These are phyloP conservation scores for Fusarium drepaniforme DNA, from an alignment of 2,329 filamentous ascomycete species.

Conservation along the genomic window DNA sequence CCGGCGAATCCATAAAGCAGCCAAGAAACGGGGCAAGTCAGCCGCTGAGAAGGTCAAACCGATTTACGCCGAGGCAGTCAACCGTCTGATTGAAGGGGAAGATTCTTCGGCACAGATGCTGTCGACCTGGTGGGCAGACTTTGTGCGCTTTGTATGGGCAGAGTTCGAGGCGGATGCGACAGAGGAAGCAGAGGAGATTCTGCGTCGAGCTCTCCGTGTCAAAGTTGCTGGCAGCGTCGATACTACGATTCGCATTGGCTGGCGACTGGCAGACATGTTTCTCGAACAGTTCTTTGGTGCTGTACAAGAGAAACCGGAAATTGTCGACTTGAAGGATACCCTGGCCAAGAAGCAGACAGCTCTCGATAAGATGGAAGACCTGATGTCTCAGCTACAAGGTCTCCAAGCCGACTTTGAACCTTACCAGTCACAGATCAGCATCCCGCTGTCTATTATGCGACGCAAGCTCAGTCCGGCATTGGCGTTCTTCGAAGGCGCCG, in stretches of 20 bases:
- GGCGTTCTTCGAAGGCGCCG: background rate
- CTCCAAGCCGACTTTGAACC: background rate
- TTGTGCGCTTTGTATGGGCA: background rate
- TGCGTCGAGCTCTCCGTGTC: background rate
- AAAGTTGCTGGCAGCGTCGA: background rate
- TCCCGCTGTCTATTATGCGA: background rate
- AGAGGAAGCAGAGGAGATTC: background rate
- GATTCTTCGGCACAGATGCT: background rate
- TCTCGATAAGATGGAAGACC: background rate
- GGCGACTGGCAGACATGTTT: background rate
- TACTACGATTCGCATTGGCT: background rate
- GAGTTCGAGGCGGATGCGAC: background rate
- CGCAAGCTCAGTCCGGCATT: background rate
- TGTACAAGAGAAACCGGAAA: fast-evolving
- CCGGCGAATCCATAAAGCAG: background rate
- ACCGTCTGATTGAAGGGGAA: background rate
- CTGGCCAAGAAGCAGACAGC: background rate
- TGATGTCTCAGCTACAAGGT: background rate
- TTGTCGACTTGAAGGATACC: background rate
- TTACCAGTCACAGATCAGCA: background rate
- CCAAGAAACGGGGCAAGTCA: background rate
- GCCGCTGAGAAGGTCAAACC: background rate
- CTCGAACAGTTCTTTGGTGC: background rate
- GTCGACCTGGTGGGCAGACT: background rate
- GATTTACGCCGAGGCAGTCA: background rate